These are phyloP conservation scores for Chaetomium sp. DNA, from an alignment of 2,329 filamentous ascomycete genomes.

Conservation along the genomic window DNA sequence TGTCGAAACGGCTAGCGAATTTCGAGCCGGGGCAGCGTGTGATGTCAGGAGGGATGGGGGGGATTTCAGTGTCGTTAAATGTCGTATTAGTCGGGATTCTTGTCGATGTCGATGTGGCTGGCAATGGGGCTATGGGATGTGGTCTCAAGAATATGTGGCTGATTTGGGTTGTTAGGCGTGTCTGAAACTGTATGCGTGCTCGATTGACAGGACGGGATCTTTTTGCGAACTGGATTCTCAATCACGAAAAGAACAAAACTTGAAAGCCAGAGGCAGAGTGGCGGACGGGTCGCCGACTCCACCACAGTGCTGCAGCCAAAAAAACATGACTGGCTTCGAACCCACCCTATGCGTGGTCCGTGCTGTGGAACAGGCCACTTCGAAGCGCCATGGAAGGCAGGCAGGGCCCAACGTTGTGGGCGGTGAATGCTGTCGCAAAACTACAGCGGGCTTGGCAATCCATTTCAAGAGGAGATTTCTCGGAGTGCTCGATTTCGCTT, in stretches of 20 bases:
- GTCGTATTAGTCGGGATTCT: constrained; percentile 22
- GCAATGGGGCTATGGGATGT: constrained; percentile 21
- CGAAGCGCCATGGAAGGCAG: not conserved
- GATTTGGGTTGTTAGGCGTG: constrained; percentile 20
- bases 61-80: constrained; percentile 16
- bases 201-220: constrained; percentile 27
- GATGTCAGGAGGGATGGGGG: constrained; percentile 26
- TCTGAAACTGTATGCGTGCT: constrained; percentile 15
- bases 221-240: constrained; percentile 28
- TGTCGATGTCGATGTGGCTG: constrained; percentile 13
- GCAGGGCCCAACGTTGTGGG: constrained; percentile 30
- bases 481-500: constrained; percentile 16
- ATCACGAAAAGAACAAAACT: constrained; percentile 36
- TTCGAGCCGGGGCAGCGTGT: constrained; percentile 18
- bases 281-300: constrained; percentile 35
- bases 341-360: constrained; percentile 14
- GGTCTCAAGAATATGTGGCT: constrained; percentile 13
- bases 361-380: constrained; percentile 27
- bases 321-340: constrained; percentile 28
- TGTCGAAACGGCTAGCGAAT: constrained; percentile 8
- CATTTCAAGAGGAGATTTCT: constrained; percentile 27
- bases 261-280: constrained; percentile 33
- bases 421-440: constrained; percentile 33
- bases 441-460: constrained; percentile 6
- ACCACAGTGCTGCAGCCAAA: constrained; percentile 24